Base-by-base conservation (phyloP, 169 alveolate genomes). In the Plasmodium adleri region DNA sequence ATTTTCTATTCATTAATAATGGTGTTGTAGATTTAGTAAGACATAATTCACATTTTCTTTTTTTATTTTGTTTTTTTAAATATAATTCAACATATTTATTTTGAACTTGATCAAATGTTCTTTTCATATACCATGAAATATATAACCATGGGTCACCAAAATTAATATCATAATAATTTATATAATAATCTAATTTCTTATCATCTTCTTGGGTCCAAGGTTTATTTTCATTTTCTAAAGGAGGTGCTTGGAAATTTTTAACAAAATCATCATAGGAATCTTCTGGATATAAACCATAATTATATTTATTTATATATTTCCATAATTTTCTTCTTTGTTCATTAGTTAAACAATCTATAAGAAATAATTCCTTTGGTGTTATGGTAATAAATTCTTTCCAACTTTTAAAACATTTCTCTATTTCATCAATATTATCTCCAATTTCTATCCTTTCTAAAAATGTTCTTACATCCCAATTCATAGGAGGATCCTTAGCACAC, bases 61-160 rank as follows among this genome's bases (percentile, higher is more conserved):
- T 90, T 74, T 94, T 71, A 85, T 74, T 96, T 94, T 93, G 88
- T 20, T 95, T 94, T 47, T 92, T 93, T 20, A 89, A 72, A 45
- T 74, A 90, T 66, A 91, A 78, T 49, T 94, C 92, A 22, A 87
- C 52, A 74, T 95, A 96, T 64, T 96, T 80, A 63, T 93, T 89
- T 85, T 90, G 97, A 39, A 95, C 96, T 32, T 96, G 97, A 56
- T 93, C 96, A 52, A 92, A 89, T 17, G 95, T 93, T 20, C 98
- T 67, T 91, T 96, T 97, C 97, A 96, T 93, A 74, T 96, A 96
- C 98, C 98, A 96, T 13, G 97, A 95, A 39, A 96, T 92, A 76
- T 96, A 96, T 74, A 96, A 63, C 97, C 97, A 96, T 26, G 97
- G 97, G 75, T 96, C 98, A 1, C 98, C 98, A 71, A 95, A 96